Base-by-base conservation (phyloP, 257 asterid species). In the Primulina eburnea region DNA sequence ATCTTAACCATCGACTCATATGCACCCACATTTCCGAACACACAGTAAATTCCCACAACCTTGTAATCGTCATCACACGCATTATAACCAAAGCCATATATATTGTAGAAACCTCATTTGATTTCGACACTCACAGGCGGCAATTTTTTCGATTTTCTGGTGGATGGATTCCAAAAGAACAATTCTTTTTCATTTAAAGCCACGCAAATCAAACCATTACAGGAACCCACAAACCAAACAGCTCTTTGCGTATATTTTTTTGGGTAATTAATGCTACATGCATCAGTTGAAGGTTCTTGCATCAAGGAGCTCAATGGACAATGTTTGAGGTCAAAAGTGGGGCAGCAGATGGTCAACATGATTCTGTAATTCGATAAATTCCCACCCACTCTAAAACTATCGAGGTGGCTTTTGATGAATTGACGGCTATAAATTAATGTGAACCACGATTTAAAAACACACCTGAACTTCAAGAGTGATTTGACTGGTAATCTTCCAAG, bases 101-200 rank as follows among this genome's bases (percentile, higher is more conserved):
- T 24, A 60, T 71, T 33, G 53, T 75, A 75, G 53, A 66, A 77
- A 0, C 79, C 76, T 4, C 32, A 63, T n/a, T 32, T 11, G 7
- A 32, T 32, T 8, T 47, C 35, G 12, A 62, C 64, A 11, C 35
- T 43, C n/a, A 38, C 71, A 17, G 47, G 26, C 3, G 87, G 85
- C 71, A 84, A 43, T 58, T 61, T 75, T 65, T 52, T 77, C 6
- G 75, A 75, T 37, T 40, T 67, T 58, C 87, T 77, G 10, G 80
- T 76, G 11, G 83, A 12, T 2, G 88, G 88, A 76, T 87, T 84
- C 90, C 88, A 85, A 1, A 87, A 52, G 65, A 56, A 74, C 62
- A 85, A 34, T 61, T 75, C 72, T 10, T 59, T 62, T 17, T 65
- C 77, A 33, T 66, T 55, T 29, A 77, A 53, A 28, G 80, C 84